Percentiles rank a stretch among this genome's conserved stretches.
Conservation (phyloP, 2,329 filamentous ascomycete genomes). For the Thielaviopsis ethacetica region DNA sequence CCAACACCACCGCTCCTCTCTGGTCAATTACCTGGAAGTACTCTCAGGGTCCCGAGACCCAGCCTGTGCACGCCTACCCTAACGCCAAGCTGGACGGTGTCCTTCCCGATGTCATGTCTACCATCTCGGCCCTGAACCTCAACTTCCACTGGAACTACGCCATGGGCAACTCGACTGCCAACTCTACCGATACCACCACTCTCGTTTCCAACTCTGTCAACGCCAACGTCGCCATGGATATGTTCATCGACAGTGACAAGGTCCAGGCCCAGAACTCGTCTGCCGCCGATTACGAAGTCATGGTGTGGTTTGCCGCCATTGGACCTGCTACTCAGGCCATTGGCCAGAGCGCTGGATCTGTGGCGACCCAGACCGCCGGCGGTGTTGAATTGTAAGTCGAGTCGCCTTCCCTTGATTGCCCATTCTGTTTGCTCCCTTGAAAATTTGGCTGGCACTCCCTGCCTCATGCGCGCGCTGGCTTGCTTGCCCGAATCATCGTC, state of each 20-base stretch:
- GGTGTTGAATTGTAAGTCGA: conserved; percentile 27
- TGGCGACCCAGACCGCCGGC: conserved; percentile 22
- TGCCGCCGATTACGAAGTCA: conserved; percentile 34
- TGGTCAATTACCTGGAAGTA: conserved; percentile 40
- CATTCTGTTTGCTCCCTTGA: not conserved
- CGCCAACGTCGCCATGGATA: conserved; percentile 41
- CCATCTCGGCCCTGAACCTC: conserved; percentile 25
- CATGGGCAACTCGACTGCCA: conserved; percentile 24
- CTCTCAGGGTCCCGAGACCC: conserved; percentile 22
- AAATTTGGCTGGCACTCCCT: not conserved
- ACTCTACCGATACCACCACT: conserved; percentile 20
- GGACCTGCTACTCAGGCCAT: conserved; percentile 31
- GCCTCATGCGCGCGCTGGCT: not conserved
- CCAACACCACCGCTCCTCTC: conserved; percentile 27
- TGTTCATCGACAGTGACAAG: conserved; percentile 35
- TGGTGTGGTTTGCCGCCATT: conserved; percentile 37
- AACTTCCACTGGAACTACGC: conserved; percentile 34
- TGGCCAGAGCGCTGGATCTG: conserved; percentile 21
- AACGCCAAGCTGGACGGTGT: conserved; percentile 32
- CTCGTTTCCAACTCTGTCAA: conserved; percentile 25
- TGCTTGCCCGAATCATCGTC: not conserved
- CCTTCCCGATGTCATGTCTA: conserved; percentile 26
- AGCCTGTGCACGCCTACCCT: conserved; percentile 37
- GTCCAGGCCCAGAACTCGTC: conserved; percentile 23
- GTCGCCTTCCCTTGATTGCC: conserved; percentile 10